Evolutionary conservation across 768 basidiomycete species (phyloP), one percentile per base, ranked within the genome.

Genomic region (Russula virescens): DNA sequence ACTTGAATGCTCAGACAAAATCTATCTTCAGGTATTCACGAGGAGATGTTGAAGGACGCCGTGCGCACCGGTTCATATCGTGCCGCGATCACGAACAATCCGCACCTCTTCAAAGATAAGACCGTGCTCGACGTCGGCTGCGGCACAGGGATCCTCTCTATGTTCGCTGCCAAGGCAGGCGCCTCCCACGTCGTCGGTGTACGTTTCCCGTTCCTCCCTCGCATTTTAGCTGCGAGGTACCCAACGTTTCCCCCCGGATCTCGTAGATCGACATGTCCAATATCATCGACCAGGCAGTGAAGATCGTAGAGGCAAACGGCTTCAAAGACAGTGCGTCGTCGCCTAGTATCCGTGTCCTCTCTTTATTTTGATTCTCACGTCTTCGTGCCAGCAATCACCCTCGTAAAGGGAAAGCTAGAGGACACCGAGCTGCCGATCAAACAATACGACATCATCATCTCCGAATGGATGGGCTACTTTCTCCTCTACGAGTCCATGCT

Each of bases 381-480:
- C 26, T 16, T 46, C 28, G n/a, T 26, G 47, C 10, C 25, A 97
- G 94, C 82, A 68, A 97, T 98, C 75, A 94, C 91, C 45, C 87
- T 98, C 61, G 87, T 98, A 68, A 98, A 98, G 77, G 95, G 96
- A 62, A 99, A 99, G 77, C 88, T 99, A 63, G 96, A 99, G 74
- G 96, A 99, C 50, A 78, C 86, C 54, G 85, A 86, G 63, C 82
- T 98, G 47, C 96, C 96, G 16, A 84, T 96, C 71, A 77, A 90
- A 65, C 79, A 95, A 74, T 98, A 94, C 73, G 97, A 99, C 74
- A 98, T 99, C 77, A 97, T 99, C 77, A 91, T 99, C 72, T 97
- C 94, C 64, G 97, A 99, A 75, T 99, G 96, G 97, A 99, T 99
- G 97, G 97, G 97, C 47, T 99, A 99, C 78, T 98, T 98, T 83